Evolutionary conservation across 495 filamentous ascomycete genomes (phyloP).

Genomic region (Penicillium riverlandense): DNA sequence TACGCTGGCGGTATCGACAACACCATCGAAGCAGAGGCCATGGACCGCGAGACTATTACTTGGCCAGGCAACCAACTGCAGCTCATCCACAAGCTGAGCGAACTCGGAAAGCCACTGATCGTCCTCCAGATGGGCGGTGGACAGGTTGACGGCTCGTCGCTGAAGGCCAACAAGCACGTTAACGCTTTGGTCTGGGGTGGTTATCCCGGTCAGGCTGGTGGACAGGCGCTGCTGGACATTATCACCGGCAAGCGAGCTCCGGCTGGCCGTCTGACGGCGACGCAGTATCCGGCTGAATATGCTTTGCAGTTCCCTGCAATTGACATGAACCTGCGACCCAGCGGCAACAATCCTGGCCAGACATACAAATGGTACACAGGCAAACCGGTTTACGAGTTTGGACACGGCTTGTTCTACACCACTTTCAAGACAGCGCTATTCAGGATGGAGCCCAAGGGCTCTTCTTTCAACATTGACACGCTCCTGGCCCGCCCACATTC

Average conservation of each 20-base stretch:
- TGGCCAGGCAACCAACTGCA: constrained; percentile 53
- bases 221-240: constrained; percentile 47
- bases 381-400: constrained; percentile 47
- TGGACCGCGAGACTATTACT: constrained; percentile 47
- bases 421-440: constrained; percentile 30
- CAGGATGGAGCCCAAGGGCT: background rate
- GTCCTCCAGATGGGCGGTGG: constrained; percentile 55
- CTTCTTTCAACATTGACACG: constrained; percentile 21
- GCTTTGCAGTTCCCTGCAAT: constrained; percentile 45
- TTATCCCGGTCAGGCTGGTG: constrained; percentile 55
- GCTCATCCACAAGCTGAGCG: constrained; percentile 44
- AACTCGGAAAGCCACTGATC: constrained; percentile 45
- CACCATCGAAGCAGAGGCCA: constrained; percentile 46
- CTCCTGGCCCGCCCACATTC: constrained; percentile 17
- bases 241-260: constrained; percentile 47
- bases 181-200: constrained; percentile 51
- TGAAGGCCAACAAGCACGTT: constrained; percentile 44
- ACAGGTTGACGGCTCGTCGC: constrained; percentile 46
- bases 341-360: constrained; percentile 35
- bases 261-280: constrained; percentile 49
- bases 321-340: constrained; percentile 50
- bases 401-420: constrained; percentile 48
- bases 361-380: constrained; percentile 60
- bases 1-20: constrained; percentile 54
- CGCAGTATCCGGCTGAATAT: constrained; percentile 52